Evolutionary conservation across 805 yeast genomes (phyloP), one percentile per base, ranked within the genome.

Genomic region (Spathaspora sp.): DNA sequence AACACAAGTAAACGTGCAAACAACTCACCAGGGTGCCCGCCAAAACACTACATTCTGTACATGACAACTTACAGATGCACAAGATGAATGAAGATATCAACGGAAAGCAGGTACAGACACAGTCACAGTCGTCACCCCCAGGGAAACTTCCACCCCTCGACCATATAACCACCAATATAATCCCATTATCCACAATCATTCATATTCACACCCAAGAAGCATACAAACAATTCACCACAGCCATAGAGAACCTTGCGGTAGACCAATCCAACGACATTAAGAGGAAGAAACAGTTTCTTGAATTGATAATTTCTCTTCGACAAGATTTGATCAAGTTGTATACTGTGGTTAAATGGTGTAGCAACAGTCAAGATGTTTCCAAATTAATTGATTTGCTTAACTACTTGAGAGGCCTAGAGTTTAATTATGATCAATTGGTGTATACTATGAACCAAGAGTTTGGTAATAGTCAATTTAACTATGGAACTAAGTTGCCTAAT

Each of bases 341-440:
- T 59, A 97, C 96, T 2, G 69, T 94, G 40, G 81, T 87, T 49
- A 92, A 93, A 68, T 94, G 99, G 99, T 81, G 91, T 3, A 79
- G 81, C 11, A 85, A 83, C 32, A 77, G 92, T 4, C 77, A 81
- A 46, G 89, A 86, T 48, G 83, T 93, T 53, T 82, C 86, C 44
- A 78, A 78, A 49, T 75, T 92, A 55, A 91, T 94, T 51, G 98
- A 94, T 69, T 75, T 93, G 18, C 81, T 96, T 53, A 87, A 88
- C 55, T 94, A 96, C 94, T 76, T 94, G 42, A 76, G 94, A 55
- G 84, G 83, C 47, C 96, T 90, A 60, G 88, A 89, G 61, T 82
- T 79, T 62, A 79, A 78, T 63, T 92, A 78, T 60, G 86, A 73
- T 20, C 68, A 69, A 52, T 58, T 84, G 70, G 80, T 86, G 17